These are phyloP conservation scores for Silene noctiflora DNA, from an alignment of 179 eudicot genomes.

Conservation along the genomic window DNA sequence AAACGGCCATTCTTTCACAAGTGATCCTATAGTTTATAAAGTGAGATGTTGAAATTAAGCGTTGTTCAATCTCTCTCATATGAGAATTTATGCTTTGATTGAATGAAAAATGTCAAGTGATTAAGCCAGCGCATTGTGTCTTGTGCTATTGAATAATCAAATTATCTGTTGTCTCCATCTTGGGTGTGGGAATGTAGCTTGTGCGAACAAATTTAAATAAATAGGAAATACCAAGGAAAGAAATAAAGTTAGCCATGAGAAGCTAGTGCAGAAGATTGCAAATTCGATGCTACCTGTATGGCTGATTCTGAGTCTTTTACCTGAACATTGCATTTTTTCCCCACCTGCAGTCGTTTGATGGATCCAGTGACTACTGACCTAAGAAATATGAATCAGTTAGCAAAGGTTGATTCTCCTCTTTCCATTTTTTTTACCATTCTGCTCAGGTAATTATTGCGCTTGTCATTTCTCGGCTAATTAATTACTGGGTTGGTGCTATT, in stretches of 20 bases:
- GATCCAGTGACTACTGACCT: constrained; percentile 86
- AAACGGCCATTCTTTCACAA: neutral
- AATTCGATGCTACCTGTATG: neutral
- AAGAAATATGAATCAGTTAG: constrained; percentile 83
- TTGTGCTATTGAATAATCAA: neutral
- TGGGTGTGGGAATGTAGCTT: neutral
- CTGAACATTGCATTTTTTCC: constrained; percentile 7
- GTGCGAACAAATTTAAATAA: neutral
- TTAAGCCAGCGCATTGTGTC: neutral
- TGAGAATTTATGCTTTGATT: neutral
- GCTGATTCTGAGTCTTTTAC: neutral
- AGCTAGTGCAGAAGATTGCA: neutral
- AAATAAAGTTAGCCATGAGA: neutral
- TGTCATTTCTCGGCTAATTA: neutral
- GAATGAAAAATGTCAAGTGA: neutral
- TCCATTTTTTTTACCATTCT: neutral
- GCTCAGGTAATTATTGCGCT: neutral
- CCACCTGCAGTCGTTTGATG: constrained; percentile 64
- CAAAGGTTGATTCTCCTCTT: constrained; percentile 54
- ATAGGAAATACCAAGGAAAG: neutral
- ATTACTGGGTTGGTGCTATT: neutral
- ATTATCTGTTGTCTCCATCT: no score
- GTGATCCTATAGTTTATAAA: neutral
- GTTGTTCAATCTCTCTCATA: neutral
- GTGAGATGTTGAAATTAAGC: neutral